Base-by-base conservation (phyloP, 441 rosid species). In the Gossypium lobatum region DNA sequence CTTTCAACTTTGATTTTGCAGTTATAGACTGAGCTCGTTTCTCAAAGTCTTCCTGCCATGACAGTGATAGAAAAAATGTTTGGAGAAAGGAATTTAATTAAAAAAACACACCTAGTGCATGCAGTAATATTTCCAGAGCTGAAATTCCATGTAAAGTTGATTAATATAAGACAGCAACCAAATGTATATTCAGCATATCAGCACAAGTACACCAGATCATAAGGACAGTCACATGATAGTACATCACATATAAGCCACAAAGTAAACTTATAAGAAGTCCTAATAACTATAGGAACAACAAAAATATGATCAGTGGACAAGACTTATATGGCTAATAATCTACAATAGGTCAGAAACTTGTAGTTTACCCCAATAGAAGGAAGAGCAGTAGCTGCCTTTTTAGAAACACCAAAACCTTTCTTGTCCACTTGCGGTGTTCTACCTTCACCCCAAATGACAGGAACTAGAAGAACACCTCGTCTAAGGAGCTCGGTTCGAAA, bases 401-500 rank as follows among this genome's bases (percentile, higher is more conserved):
- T 59, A 76, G 93, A 72, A 69, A 23, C 75, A 75, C 99, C 98
- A 84, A 95, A 93, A 5, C 97, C 98, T 78, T 91, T 95, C 82
- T 87, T 95, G 83, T 85, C 93, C 17, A 75, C 64, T 76, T 82
- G 81, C 2, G 85, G 85, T 78, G 72, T 78, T 79, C 74, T 89
- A 26, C 87, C 88, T 80, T 89, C 91, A 73, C 88, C 93, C 91
- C 90, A 95, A 58, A 88, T 74, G 62, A 95, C 88, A 58, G 99
- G 98, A 84, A 93, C 89, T 79, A 91, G 78, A 68, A 95, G 95
- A 84, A 90, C 92, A 75, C 97, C 99, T 77, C 93, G 80, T 77
- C 80, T 85, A 73, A 95, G 83, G 64, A 95, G 96, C 80, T 95
- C 98, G 16, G 93, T 88, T 81, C 93, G 85, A 73, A 93, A 95